Conservation (phyloP, 306 rosid species). For the Sindora glabra region DNA sequence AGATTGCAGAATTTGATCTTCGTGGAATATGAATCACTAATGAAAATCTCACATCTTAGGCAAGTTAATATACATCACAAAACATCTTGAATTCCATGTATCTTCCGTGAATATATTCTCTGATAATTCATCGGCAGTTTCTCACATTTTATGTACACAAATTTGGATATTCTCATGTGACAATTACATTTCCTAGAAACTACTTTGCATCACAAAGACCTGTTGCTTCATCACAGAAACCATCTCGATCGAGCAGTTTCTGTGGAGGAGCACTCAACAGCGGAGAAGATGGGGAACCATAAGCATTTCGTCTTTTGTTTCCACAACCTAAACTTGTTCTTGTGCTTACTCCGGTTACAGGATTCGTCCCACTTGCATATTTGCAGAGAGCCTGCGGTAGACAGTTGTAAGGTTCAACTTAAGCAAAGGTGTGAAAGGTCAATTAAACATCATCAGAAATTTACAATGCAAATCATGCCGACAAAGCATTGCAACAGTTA, state of each 20-base stretch:
- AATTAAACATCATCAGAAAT: background rate
- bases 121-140: conserved; percentile 14
- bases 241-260: conserved; percentile 57
- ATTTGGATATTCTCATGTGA: background rate
- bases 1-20: background rate
- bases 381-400: conserved; percentile 44
- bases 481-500: no score
- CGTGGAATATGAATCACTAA: background rate
- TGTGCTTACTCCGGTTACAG: conserved; percentile 50
- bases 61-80: background rate
- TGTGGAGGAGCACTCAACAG: conserved; percentile 69
- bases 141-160: background rate
- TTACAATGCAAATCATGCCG: no score
- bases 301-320: conserved; percentile 74
- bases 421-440: no score
- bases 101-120: background rate
- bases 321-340: conserved; percentile 71
- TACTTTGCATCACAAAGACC: conserved; percentile 74
- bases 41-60: background rate
- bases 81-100: background rate
- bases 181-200: background rate
- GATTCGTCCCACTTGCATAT: conserved; percentile 52
- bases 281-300: conserved; percentile 65
- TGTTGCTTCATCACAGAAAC: conserved; percentile 42
- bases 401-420: no score